A percentile compares a stretch with the other conserved stretches of the same genome.
phyloP scores from a whole-genome alignment of 225 moss, liverwort and hornwort genomes.

The Physcomitrellopsis africana region DNA sequence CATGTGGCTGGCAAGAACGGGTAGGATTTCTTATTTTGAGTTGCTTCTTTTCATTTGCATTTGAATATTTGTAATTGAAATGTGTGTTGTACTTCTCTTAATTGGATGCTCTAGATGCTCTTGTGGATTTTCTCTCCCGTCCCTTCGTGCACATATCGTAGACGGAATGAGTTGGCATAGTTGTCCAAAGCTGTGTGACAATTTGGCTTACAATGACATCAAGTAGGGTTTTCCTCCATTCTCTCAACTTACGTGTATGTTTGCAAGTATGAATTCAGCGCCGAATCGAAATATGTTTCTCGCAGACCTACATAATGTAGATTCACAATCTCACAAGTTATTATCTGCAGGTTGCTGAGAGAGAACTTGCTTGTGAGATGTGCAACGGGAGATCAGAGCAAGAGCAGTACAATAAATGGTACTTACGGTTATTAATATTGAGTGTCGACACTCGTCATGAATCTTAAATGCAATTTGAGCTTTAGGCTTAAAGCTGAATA shows the following conservation, averaged over 20 bases:
- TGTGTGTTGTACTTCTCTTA: constrained; percentile 1
- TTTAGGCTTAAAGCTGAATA: neutral
- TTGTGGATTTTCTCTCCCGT: neutral
- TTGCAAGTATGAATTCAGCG: neutral
- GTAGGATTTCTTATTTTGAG: constrained; percentile 33
- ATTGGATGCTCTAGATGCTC: neutral
- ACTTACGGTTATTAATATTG: constrained; percentile 12
- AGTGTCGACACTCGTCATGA: neutral
- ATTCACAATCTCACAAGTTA: neutral
- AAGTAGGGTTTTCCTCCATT: neutral
- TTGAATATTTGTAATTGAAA: neutral
- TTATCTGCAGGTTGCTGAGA: constrained; percentile 36
- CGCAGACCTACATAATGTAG: neutral
- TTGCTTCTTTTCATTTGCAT: neutral
- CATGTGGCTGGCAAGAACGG: constrained; percentile 36
- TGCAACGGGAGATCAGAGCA: constrained; percentile 45
- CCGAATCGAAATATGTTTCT: neutral
- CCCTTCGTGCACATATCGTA: neutral
- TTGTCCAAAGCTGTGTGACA: neutral
- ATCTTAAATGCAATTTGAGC: neutral
- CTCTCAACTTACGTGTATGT: neutral
- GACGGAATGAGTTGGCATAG: neutral
- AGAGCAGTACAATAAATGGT: constrained; percentile 47
- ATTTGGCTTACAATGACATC: constrained; percentile 8
- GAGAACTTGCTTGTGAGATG: constrained; percentile 41